A percentile compares a stretch with the other conserved stretches of the same genome.
Evolutionary conservation across 2,329 filamentous ascomycete species (phyloP).

Genomic region (Apiospora sp.): DNA sequence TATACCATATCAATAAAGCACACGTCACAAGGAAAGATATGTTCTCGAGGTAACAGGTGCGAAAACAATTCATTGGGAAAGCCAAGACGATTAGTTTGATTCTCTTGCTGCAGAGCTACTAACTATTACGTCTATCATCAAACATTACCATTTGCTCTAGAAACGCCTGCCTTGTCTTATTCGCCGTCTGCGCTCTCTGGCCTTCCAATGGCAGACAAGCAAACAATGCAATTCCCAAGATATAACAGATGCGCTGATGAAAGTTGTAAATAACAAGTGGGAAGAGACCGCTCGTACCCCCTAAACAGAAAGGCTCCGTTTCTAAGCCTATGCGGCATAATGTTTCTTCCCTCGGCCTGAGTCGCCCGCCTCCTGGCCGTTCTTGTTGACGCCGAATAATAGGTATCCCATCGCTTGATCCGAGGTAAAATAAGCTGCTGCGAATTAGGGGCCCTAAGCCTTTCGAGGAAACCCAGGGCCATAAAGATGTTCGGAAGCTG

Average conservation of each 20-base stretch:
- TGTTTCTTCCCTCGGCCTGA: neutral
- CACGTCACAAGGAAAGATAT: neutral
- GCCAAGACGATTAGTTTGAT: constrained; percentile 21
- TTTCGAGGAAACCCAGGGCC: neutral
- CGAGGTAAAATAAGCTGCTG: neutral
- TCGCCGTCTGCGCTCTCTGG: neutral
- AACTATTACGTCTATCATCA: constrained; percentile 24
- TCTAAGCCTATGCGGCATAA: neutral
- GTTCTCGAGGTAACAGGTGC: neutral
- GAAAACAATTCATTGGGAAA: neutral
- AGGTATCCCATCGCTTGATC: neutral
- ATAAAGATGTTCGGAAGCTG: neutral
- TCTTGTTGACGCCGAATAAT: neutral
- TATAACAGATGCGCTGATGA: constrained; percentile 3
- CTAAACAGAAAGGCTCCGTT: neutral
- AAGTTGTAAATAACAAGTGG: neutral
- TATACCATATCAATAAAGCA: neutral
- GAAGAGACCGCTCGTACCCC: neutral
- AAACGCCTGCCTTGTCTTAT: constrained; percentile 14
- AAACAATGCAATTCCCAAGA: constrained; percentile 8
- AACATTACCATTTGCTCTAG: constrained; percentile 25
- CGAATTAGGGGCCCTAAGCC: neutral
- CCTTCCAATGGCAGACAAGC: neutral
- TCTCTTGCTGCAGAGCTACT: constrained; percentile 20
- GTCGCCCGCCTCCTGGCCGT: neutral